Percentiles rank a stretch among this genome's conserved stretches.
These are phyloP conservation scores for Aspergillus sp. DNA, from an alignment of 2,329 filamentous ascomycete genomes.

Conservation along the genomic window DNA sequence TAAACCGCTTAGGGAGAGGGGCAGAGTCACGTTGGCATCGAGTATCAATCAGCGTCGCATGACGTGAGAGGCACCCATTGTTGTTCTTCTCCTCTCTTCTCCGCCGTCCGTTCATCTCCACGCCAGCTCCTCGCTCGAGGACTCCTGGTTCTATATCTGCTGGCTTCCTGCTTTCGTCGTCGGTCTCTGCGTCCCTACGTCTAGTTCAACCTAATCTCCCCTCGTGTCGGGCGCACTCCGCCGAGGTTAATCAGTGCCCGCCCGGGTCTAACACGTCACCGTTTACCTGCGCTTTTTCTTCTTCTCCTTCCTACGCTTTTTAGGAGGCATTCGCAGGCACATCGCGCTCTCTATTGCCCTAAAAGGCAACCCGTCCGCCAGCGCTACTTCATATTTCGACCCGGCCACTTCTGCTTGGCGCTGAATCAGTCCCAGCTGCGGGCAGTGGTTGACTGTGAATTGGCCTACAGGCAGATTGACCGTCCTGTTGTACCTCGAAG, in stretches of 20 bases:
- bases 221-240: slow-evolving; percentile 1
- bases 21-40: slow-evolving; percentile 20
- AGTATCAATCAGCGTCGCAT: slow-evolving; percentile 9
- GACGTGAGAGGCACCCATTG: slow-evolving; percentile 14
- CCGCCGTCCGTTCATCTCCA: background rate
- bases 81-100: background rate
- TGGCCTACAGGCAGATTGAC: background rate
- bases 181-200: background rate
- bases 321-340: background rate
- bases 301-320: background rate
- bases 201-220: background rate
- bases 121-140: background rate
- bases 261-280: slow-evolving; percentile 17
- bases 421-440: too few relatives aligned
- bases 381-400: too few relatives aligned
- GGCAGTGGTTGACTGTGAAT: background rate
- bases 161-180: background rate
- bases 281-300: background rate
- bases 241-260: slow-evolving; percentile 4
- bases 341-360: background rate
- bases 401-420: too few relatives aligned
- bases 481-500: background rate
- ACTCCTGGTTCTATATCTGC: background rate
- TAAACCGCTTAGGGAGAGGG: slow-evolving; percentile 20
- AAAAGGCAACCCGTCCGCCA: too few relatives aligned